Evolutionary conservation across 441 rosid genomes (phyloP), one percentile per base, ranked within the genome.

Genomic region (Raphanus hybrid): DNA sequence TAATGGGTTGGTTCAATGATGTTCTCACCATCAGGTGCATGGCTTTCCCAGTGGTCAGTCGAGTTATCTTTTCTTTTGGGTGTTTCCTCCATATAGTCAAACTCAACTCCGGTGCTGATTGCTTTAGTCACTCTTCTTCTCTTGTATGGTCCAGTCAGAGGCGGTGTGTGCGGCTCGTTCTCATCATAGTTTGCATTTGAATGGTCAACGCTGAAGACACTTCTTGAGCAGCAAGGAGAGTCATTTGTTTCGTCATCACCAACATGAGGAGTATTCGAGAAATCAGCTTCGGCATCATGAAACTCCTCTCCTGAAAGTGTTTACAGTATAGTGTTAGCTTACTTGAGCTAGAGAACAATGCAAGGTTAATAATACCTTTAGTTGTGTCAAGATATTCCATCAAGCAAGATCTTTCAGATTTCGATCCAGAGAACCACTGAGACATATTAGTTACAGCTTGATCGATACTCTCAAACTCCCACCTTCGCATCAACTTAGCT

Each of bases 391-490:
- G 84, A 83, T 86, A 87, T 64, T 86, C 85, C 78, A 76, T 84
- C 80, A 96, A 79, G 70, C 60, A 83, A 67, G 50, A 86, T 80
- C 72, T 82, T 72, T 96, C 97, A 8, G 79, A 71, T 64, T 11
- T 35, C 59, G 93, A 83, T 78, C 97, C 97, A 0, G 89, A 89
- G 87, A 96, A 93, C 98, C 99, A 96, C 59, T 84, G 87, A 69
- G 91, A 78, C 68, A 87, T 81, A 66, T 80, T 88, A 41, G 75
- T 80, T 68, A 81, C 87, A 58, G 97, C 99, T 78, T 93, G 99
- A 58, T 82, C 67, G 57, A 93, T 86, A 80, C 98, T 90, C 71
- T 93, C 98, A 79, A 96, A 96, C 78, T 96, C 99, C 99, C 98
- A 96, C 85, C 98, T 89, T 80, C 67, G 86, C 99, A 93, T 93